Evolutionary conservation across 2,329 filamentous ascomycete species (phyloP), one percentile per base, ranked within the genome.

Genomic region (Colletotrichum sp.): DNA sequence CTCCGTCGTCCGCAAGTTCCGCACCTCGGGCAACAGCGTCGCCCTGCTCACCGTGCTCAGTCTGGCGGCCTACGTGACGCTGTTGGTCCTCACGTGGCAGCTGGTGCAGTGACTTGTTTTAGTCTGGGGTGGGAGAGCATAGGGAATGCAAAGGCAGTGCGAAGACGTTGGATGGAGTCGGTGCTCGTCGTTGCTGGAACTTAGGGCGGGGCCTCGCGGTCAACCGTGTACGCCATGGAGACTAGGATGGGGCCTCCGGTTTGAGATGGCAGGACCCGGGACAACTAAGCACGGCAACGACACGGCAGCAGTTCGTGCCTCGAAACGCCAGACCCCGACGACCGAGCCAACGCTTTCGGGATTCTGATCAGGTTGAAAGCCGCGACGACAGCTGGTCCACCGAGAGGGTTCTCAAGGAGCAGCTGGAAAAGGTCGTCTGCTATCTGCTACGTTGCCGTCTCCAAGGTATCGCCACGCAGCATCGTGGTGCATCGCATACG

Each of bases 11-110:
- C 88, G 84, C 81, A 92, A 89, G 81, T 93, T 93, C 78, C 89
- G 92, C 77, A 93, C 92, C 24, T 92, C 90, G 77, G 91, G 92
- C 30, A 92, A 92, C 80, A 92, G 90, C 68, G 91, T 93, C 24
- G 83, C 90, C 2, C 81, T 93, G 43, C 84, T 93, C 79, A 91
- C 90, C 3, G 78, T 82, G 10, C 81, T 93, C 77, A 93, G 91
- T 78, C 80, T 93, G 57, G 85, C 86, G 48, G 90, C 91, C 6
- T 93, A 93, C 81, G 79, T 90, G 8, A 88, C 87, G 43, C 83
- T 93, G 79, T 82, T 93, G 78, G 86, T 90, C 30, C 82, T 93
- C 79, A 90, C 91, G 1, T 89, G 88, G 86, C 82, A 84, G 68
- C 81, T 91, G 64, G 78, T 78, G 12, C 66, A 77, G 8, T 84